Evolutionary conservation across 352 stramenopile species (phyloP), one percentile per base, ranked within the genome.

Genomic region (Phytopythium helicoides): DNA sequence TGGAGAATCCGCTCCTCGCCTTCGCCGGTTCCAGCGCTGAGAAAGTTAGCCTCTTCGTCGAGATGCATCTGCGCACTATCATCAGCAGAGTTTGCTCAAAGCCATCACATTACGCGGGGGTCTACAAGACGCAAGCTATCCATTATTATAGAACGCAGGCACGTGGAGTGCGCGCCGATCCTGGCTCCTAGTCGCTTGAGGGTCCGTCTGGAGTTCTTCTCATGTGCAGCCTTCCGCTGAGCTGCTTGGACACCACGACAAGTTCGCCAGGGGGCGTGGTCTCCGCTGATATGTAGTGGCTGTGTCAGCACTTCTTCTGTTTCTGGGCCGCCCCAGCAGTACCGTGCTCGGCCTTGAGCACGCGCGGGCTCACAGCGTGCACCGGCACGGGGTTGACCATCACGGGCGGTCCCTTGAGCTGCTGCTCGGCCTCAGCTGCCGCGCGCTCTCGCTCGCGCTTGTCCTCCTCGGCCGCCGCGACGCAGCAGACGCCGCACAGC

Each of bases 401-500:
- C n/a, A 76, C 51, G 21, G 21, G 34, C 6, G 73, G 75, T 23
- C 63, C 77, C 60, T 86, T 92, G 49, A 86, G 51, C 25, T 75
- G 51, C 25, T 75, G 59, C 2, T 66, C 52, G 25, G 61, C 60
- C 23, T 63, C 66, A 1, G 58, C 65, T 19, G 61, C 78, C 2
- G 64, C 67, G 31, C 76, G 75, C 56, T 89, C 82, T 7, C 82
- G 79, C 54, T 92, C 82, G 4, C 78, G 68, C 68, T 92, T 90
- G 58, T 88, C 82, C 63, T 92, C 79, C 56, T 92, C 82, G 0
- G 80, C 82, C 15, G 82, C 82, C 6, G 80, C 82, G 3, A 89
- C 82, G 45, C 73, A 89, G 58, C 82, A 90, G 1, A 92, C 76
- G 18, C 79, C 79, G 15, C 82, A 92, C 31, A 92, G 73, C 33